Base-by-base conservation (phyloP, 176 grass and related monocot species). In the Paspalum vaginatum region DNA sequence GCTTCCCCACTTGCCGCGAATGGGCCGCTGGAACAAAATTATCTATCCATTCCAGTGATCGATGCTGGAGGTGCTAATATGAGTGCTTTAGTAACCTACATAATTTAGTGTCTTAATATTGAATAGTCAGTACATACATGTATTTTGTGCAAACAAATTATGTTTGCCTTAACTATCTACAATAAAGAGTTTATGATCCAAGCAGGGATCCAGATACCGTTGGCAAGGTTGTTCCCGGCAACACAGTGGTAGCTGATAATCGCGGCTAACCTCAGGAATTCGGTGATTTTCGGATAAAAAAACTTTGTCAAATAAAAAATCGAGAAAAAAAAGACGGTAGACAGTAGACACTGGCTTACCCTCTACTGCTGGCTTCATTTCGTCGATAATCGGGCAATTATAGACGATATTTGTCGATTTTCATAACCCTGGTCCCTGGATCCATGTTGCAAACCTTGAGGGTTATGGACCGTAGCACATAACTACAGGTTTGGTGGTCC, bases 71-170 rank as follows among this genome's bases (percentile, higher is more conserved):
- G 11, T 51, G 50, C 11, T 8, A n/a, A n/a, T 40, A 44, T 21
- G 54, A 79, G 32, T 60, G 61, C 45, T 69, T 8, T 61, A 74
- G 40, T 61, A 74, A 48, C 57, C 63, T 79, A 14, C 48, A n/a
- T 68, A 40, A n/a, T 32, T 80, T 37, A 37, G 32, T 7, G 47
- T 53, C 17, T 17, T 79, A 24, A 25, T 64, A 14, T 45, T 44
- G 13, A 25, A 46, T 60, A 25, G 13, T 21, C 21, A 61, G 13
- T 57, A 60, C 54, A 21, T 27, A 9, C 21, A 11, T 72, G 16
- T 64, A 42, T 11, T 43, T 42, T 57, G 20, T 60, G 32, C 40
- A 18, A 40, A 73, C 69, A 80, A 47, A 59, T 50, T 26, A 46
- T 59, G n/a, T 10, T n/a, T 43, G 11, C 27, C 49, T 41, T 58